phyloP scores from a whole-genome alignment of 306 rosid genomes.

The Quercus engelmannii region DNA sequence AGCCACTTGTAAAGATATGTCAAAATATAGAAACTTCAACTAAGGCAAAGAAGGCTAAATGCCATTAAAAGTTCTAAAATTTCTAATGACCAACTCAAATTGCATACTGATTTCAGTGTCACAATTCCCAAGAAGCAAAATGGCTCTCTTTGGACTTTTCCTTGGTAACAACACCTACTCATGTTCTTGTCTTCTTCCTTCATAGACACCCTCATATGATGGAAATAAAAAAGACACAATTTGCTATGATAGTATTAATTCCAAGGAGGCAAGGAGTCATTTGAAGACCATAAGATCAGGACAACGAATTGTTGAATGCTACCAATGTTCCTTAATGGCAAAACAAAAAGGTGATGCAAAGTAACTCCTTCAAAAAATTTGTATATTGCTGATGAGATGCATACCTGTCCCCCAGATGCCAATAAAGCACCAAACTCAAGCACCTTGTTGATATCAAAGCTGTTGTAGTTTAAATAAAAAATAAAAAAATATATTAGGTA shows the following conservation, averaged over 20 bases:
- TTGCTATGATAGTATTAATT: background rate
- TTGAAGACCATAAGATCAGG: background rate
- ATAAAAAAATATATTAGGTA: conserved; percentile 9
- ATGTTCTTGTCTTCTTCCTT: background rate
- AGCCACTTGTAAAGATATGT: background rate
- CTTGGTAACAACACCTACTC: background rate
- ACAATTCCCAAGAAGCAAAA: background rate
- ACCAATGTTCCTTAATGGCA: background rate
- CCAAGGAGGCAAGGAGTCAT: background rate
- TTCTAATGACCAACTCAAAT: background rate
- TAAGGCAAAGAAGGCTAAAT: background rate
- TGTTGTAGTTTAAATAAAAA: conserved; percentile 21
- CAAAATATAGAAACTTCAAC: background rate
- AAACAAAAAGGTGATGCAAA: background rate
- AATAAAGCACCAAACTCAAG: conserved; percentile 90
- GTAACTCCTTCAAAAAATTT: background rate
- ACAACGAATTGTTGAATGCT: background rate
- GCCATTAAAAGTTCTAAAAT: background rate
- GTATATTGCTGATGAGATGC: background rate
- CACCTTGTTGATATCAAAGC: conserved; percentile 88
- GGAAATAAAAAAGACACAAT: background rate
- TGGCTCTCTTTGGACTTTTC: background rate
- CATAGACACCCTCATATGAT: background rate
- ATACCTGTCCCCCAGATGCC: conserved; percentile 98
- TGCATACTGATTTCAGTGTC: background rate